Evolutionary conservation across 2,329 filamentous ascomycete genomes (phyloP).

Genomic region (Exophiala oligosperma): DNA sequence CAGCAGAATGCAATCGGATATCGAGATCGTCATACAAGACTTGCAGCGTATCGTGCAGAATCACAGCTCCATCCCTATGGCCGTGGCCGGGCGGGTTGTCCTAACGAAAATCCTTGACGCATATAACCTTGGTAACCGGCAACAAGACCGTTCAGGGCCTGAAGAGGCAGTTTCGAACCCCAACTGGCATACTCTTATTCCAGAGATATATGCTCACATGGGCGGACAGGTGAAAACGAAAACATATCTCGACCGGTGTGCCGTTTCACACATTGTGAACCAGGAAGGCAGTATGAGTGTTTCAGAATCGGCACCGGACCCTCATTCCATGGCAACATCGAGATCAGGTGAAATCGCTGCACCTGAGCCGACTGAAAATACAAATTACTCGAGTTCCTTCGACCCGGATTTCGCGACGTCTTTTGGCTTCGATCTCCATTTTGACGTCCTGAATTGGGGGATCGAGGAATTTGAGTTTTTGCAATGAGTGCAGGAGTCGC

Average conservation of each 20-base stretch:
- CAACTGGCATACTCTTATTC: slow-evolving; percentile 22
- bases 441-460: slow-evolving; percentile 6
- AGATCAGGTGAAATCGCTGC: background rate
- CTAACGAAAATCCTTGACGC: slow-evolving; percentile 32
- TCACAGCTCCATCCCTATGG: slow-evolving; percentile 25
- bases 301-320: background rate
- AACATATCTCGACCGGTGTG: slow-evolving; percentile 25
- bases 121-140: slow-evolving; percentile 21
- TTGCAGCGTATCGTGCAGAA: slow-evolving; percentile 19
- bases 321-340: background rate
- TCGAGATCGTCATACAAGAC: slow-evolving; percentile 33
- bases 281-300: background rate
- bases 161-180: background rate
- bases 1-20: slow-evolving; percentile 20
- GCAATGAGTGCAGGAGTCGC: background rate
- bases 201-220: slow-evolving; percentile 31
- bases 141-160: slow-evolving; percentile 10
- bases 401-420: background rate
- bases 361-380: background rate
- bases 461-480: slow-evolving; percentile 6
- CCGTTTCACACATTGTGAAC: background rate
- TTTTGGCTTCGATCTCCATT: slow-evolving; percentile 3
- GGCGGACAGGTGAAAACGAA: slow-evolving; percentile 31
- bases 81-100: slow-evolving; percentile 29
- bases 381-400: background rate